Evolutionary conservation across 1,139 yeast species (phyloP).

Genomic region (Yamadazyma sp.): DNA sequence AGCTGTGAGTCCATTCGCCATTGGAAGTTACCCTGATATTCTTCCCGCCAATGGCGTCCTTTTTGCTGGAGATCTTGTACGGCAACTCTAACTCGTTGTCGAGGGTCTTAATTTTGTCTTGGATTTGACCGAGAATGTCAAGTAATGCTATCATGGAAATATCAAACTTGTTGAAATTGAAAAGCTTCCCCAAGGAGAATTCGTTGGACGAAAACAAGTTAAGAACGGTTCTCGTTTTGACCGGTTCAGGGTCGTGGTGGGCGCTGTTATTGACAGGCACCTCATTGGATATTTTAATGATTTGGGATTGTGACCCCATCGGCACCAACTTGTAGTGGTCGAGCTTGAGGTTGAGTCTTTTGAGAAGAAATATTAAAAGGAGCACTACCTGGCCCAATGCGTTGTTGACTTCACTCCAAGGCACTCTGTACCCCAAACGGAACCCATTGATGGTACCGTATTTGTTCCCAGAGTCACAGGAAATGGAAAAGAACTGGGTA

Average conservation of each 20-base stretch:
- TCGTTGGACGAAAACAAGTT: conserved; percentile 66
- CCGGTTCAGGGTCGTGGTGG: conserved; percentile 5
- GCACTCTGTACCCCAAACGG: conserved; percentile 70
- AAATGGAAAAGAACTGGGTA: conserved; percentile 77
- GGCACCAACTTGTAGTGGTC: conserved; percentile 70
- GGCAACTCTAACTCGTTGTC: conserved; percentile 73
- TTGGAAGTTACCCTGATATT: conserved; percentile 73
- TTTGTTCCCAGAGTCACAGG: conserved; percentile 63
- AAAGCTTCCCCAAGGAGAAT: conserved; percentile 64
- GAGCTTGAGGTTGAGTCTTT: conserved; percentile 56
- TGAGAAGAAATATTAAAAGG: conserved; percentile 62
- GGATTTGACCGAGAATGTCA: conserved; percentile 61
- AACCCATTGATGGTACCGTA: conserved; percentile 89
- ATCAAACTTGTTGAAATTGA: conserved; percentile 71
- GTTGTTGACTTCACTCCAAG: conserved; percentile 92
- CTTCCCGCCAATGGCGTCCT: conserved; percentile 74
- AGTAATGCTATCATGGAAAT: conserved; percentile 75
- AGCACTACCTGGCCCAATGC: conserved; percentile 86
- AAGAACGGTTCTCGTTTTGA: conserved; percentile 26
- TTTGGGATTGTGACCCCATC: conserved; percentile 80
- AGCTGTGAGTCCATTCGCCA: conserved; percentile 88
- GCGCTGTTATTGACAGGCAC: conserved; percentile 21
- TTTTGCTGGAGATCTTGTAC: conserved; percentile 48
- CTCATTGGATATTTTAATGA: conserved; percentile 49
- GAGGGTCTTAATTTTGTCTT: conserved; percentile 42